Percentiles rank a stretch among this genome's conserved stretches.
Evolutionary conservation across 1,284 basidiomycete genomes (phyloP).

Genomic region (Ceratobasidium sp.): DNA sequence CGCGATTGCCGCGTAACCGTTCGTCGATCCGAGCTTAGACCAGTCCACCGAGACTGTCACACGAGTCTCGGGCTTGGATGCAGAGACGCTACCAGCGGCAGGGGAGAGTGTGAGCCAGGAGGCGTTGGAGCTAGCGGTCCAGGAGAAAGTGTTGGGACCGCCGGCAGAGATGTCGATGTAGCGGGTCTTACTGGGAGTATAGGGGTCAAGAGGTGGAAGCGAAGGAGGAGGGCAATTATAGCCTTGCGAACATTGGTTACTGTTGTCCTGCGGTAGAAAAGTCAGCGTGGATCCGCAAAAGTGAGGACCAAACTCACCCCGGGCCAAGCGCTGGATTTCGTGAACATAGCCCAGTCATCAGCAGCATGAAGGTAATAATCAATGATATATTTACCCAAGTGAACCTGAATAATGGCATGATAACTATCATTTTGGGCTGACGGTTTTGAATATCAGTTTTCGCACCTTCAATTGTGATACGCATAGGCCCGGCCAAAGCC

Average conservation of each 20-base stretch:
- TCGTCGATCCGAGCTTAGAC: conserved; percentile 65
- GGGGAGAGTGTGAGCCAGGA: conserved; percentile 70
- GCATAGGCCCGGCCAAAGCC: conserved; percentile 71
- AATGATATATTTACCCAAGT: conserved; percentile 6
- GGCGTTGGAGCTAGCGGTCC: conserved; percentile 66
- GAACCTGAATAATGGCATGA: background rate
- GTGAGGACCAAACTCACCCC: conserved; percentile 49
- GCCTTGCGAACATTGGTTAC: conserved; percentile 66
- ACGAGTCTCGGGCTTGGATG: conserved; percentile 66
- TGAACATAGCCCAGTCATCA: background rate
- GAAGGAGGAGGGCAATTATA: conserved; percentile 69
- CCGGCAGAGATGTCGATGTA: conserved; percentile 75
- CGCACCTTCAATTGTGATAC: conserved; percentile 70
- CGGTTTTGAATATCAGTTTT: background rate
- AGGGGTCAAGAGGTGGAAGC: conserved; percentile 67
- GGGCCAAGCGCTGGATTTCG: conserved; percentile 53
- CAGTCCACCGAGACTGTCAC: conserved; percentile 74
- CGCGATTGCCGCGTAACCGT: conserved; percentile 61
- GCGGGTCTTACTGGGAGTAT: conserved; percentile 66
- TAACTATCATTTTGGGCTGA: background rate
- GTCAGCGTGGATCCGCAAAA: conserved; percentile 5
- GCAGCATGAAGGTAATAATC: no score
- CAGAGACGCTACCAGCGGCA: conserved; percentile 66
- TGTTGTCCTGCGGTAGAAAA: conserved; percentile 16
- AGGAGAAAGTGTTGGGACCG: conserved; percentile 71